Evolutionary conservation across 2,329 filamentous ascomycete species (phyloP), one percentile per base, ranked within the genome.

Genomic region (Monosporascus sp.): DNA sequence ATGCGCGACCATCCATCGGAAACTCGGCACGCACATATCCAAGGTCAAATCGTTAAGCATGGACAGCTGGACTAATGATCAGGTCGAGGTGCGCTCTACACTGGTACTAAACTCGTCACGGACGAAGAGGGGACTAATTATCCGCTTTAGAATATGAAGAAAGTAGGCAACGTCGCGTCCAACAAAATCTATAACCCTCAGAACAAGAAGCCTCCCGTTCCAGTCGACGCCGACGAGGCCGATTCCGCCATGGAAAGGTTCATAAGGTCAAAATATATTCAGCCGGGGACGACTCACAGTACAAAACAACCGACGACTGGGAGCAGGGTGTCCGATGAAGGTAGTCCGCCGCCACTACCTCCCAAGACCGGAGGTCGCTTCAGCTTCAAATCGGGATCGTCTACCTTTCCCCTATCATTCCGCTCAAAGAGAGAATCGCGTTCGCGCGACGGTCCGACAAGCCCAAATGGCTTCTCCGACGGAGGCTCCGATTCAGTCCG

Each of bases 1-100:
- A 69, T 99, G 94, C 78, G 94, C 92, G 51, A 84, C 91, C 52
- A 82, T 97, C 66, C 94, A 99, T 76, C 89, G 94, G 67, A 97
- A 97, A 74, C 79, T 99, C 66, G 94, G 94, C 57, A 97, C 94
- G 41, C 94, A 99, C 72, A 91, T 99, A 58, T 97, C 92, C 61
- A 99, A 99, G 72, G 91, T 99, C 77, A 99, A 99, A 74, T 97
- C 92, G 38, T 74, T 99, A 74, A 97, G 89, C 71, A 97, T 99
- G 92, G 94, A 99, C 73, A 94, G 88, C 62, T 99, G 94, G 94
- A 86, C 89, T 48, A 87, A 87, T 66, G 94, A 97, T 56, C 94
- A 99, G 74, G 92, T 99, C 59, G 94, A 99, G 74, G 92, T 96
- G 77, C 73, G 82, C 73, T 50, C 55, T 37, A 46, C 31, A 19